These are phyloP conservation scores for Taxawa tesnikishii DNA, from an alignment of 2,329 filamentous ascomycete genomes.

Conservation along the genomic window DNA sequence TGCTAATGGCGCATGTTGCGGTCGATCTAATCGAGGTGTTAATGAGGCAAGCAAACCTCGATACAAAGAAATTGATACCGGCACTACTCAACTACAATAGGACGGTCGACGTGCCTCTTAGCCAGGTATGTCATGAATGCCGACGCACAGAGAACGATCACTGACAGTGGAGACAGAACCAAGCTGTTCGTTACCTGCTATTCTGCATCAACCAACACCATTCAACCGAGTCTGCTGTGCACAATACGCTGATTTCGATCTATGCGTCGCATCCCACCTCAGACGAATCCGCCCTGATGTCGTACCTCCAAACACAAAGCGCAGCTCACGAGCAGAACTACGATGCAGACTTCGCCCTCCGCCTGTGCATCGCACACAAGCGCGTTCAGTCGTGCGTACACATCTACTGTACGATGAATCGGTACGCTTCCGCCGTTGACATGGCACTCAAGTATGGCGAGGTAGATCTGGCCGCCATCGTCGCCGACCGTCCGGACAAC, in stretches of 20 bases:
- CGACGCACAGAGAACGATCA: neutral
- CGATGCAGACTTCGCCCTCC: constrained; percentile 90
- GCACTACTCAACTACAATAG: constrained; percentile 90
- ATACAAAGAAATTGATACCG: constrained; percentile 80
- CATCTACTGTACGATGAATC: constrained; percentile 93
- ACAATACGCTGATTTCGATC: constrained; percentile 94
- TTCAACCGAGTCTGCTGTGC: constrained; percentile 72
- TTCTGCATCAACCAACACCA: constrained; percentile 82
- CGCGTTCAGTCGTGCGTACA: constrained; percentile 91
- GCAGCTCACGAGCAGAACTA: constrained; percentile 62
- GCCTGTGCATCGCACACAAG: constrained; percentile 87
- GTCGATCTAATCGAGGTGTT: constrained; percentile 86
- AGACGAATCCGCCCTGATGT: constrained; percentile 74
- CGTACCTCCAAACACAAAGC: constrained; percentile 83
- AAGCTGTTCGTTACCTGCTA: constrained; percentile 85
- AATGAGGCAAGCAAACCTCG: constrained; percentile 78
- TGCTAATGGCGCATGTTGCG: constrained; percentile 84
- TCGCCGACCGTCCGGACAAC: constrained; percentile 69
- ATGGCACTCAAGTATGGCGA: constrained; percentile 82
- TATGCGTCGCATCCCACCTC: constrained; percentile 76
- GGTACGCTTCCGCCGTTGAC: constrained; percentile 87
- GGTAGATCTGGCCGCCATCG: constrained; percentile 76
- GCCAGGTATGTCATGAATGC: constrained; percentile 8
- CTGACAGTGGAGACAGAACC: constrained; percentile 43
- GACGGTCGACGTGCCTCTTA: constrained; percentile 51